A percentile compares a stretch with the other conserved stretches of the same genome.
Evolutionary conservation across 257 asterid species (phyloP).

Genomic region (Sherardia arvensis): DNA sequence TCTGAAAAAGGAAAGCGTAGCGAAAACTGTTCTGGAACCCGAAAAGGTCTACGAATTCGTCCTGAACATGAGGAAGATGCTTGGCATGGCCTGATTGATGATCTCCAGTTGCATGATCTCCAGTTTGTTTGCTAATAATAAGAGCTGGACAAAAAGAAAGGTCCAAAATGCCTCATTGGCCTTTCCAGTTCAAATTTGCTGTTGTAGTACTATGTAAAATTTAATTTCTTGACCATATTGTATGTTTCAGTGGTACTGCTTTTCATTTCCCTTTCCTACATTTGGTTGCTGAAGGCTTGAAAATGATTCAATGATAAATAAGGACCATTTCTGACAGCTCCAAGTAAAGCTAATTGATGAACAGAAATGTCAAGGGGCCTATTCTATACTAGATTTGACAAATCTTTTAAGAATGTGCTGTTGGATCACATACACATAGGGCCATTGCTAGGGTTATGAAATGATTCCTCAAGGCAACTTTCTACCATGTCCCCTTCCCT

Average conservation of each 20-base stretch:
- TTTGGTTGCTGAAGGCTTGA: background rate
- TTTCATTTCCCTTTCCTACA: constrained; percentile 5
- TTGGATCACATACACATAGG: constrained; percentile 7
- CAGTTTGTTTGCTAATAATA: background rate
- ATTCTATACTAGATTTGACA: constrained; percentile 4
- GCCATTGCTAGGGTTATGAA: constrained; percentile 2
- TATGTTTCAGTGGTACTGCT: constrained; percentile 5
- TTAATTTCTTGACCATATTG: background rate
- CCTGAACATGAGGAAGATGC: constrained; percentile 42
- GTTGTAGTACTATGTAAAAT: background rate
- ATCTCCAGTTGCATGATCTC: background rate
- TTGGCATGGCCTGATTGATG: constrained; percentile 35
- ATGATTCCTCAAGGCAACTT: constrained; percentile 13
- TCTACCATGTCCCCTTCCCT: constrained; percentile 25
- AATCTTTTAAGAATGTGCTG: constrained; percentile 8
- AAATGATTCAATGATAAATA: background rate
- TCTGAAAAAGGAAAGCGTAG: constrained; percentile 46
- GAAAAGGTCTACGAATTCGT: constrained; percentile 42
- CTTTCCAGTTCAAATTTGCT: constrained; percentile 8
- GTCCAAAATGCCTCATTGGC: background rate
- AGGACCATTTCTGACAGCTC: background rate
- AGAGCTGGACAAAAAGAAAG: constrained; percentile 1
- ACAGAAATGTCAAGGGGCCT: background rate
- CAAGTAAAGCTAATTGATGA: background rate
- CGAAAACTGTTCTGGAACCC: constrained; percentile 34